Base-by-base conservation (phyloP, 768 basidiomycete genomes). In the Mycena vitilis region DNA sequence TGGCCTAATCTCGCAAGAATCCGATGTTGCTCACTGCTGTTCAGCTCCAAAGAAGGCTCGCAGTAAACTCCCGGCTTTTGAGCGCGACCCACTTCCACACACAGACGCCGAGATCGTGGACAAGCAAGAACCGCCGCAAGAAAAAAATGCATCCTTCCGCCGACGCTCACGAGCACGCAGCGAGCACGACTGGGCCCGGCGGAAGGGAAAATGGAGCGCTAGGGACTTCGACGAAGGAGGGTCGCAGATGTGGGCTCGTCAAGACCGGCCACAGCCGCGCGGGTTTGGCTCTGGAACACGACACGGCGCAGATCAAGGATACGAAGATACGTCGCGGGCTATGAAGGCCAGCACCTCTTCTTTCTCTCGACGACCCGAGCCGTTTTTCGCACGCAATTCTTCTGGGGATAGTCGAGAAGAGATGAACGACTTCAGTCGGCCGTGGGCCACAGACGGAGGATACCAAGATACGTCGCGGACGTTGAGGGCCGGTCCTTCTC, bases 221-320 rank as follows among this genome's bases (percentile, higher is more conserved):
- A 65, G 68, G 38, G 38, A 30, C 8, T 65, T 61, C 25, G 68
- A 60, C 8, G 68, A 63, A 42, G 63, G 68, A 9, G 68, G 68
- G 40, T 60, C 68, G 6, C 68, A 45, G 20, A 69, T 61, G 68
- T 63, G 68, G 1, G 23, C 61, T 37, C 38, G 47, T 1, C 63
- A 69, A 16, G 63, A 69, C 34, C 9, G 68, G 16, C 68, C 68
- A 4, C 11, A 22, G 1, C 61, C 59, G 2, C 65, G 60, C 51
- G 68, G 63, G n/a, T 53, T 58, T 22, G 37, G 18, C 23, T 18
- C 12, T 30, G 15, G 18, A 5, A 11, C 45, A 40, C 40, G 15
- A 40, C 11, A 11, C 40, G 40, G 40, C 30, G 30, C 30, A 30
- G 30, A 30, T 30, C 3, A 30, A 30, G 30, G 30, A 15, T 40